Conservation (phyloP, 805 yeast genomes). For the Naumovozyma castellii region DNA sequence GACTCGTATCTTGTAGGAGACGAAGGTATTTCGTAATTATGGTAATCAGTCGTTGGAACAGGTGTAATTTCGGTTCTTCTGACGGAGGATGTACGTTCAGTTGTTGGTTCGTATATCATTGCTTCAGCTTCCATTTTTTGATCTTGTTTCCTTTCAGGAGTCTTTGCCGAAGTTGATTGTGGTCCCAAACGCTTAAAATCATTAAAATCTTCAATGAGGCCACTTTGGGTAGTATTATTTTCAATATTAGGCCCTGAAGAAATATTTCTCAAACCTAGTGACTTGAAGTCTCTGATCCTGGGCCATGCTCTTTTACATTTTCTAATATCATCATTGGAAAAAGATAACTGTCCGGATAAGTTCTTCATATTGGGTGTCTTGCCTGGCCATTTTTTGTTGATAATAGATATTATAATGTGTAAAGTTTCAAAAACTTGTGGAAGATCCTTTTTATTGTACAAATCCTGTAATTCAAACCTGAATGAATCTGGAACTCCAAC, state of each 20-base stretch:
- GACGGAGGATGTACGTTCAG: neutral
- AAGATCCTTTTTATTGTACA: constrained; percentile 82
- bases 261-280: constrained; percentile 35
- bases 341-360: constrained; percentile 48
- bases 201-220: constrained; percentile 20
- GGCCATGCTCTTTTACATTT: constrained; percentile 56
- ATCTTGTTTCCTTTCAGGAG: neutral
- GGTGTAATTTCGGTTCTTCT: neutral
- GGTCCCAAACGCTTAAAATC: constrained; percentile 2
- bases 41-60: neutral
- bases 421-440: constrained; percentile 92
- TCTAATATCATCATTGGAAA: constrained; percentile 59
- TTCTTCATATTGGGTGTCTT: constrained; percentile 52
- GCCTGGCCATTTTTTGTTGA: constrained; percentile 44
- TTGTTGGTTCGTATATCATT: neutral
- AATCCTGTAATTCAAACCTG: constrained; percentile 83
- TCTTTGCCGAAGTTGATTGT: neutral
- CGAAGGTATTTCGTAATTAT: neutral
- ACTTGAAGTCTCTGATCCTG: constrained; percentile 68
- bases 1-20: neutral
- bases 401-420: constrained; percentile 75
- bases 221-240: constrained; percentile 7
- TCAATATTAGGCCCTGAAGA: constrained; percentile 8
- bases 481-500: constrained; percentile 80
- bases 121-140: neutral